Evolutionary conservation across 768 basidiomycete genomes (phyloP).

Genomic region (Leccinum truebloodii): DNA sequence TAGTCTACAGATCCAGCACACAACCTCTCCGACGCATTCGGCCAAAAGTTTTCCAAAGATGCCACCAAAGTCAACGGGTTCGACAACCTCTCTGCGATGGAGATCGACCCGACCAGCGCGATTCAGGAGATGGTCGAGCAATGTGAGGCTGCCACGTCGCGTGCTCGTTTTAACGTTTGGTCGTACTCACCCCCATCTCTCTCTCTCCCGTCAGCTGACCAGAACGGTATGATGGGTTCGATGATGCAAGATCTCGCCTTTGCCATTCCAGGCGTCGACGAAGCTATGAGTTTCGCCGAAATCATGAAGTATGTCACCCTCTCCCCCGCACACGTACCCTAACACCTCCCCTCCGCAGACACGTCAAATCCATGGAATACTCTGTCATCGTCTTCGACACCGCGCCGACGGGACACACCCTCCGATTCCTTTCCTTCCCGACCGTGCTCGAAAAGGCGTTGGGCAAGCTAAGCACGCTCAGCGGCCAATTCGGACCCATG

Average conservation of each 20-base stretch:
- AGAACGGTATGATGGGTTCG: slow-evolving; percentile 93
- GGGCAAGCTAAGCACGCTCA: slow-evolving; percentile 91
- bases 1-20: slow-evolving; percentile 99
- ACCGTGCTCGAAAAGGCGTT: slow-evolving; percentile 96
- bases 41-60: slow-evolving; percentile 99
- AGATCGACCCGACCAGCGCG: slow-evolving; percentile 97
- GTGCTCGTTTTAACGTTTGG: neutral
- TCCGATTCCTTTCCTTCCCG: slow-evolving; percentile 99
- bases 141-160: slow-evolving; percentile 50
- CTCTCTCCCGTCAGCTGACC: slow-evolving; percentile 57
- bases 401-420: slow-evolving; percentile 96
- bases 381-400: slow-evolving; percentile 99
- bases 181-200: neutral
- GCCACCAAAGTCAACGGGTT: slow-evolving; percentile 98
- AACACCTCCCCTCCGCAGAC: slow-evolving; percentile 47
- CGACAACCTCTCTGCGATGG: slow-evolving; percentile 96
- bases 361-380: slow-evolving; percentile 99
- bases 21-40: slow-evolving; percentile 97
- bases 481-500: slow-evolving; percentile 96
- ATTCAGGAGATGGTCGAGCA: slow-evolving; percentile 99
- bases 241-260: slow-evolving; percentile 99
- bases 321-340: neutral
- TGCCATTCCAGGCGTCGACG: slow-evolving; percentile 98
- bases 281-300: slow-evolving; percentile 99
- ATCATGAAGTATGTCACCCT: slow-evolving; percentile 85